phyloP scores from a whole-genome alignment of 306 rosid genomes.

The Quercus berberidifolia region DNA sequence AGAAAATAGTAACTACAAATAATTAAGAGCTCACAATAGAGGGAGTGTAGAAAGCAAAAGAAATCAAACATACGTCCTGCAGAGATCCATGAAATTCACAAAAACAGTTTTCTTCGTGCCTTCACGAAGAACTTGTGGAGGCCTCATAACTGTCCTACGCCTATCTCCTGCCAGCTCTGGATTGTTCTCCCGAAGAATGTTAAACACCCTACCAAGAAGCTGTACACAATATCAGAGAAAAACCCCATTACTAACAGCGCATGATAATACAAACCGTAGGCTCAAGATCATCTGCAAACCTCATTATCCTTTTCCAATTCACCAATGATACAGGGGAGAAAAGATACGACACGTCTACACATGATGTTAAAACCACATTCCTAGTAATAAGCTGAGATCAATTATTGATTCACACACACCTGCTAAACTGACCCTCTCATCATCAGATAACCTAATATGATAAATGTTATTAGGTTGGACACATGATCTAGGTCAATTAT shows the following conservation, averaged over 20 bases:
- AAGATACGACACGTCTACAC: too few relatives aligned
- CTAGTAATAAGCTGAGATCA: background rate
- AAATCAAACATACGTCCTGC: constrained; percentile 31
- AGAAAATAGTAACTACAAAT: background rate
- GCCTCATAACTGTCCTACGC: constrained; percentile 63
- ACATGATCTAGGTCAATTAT: background rate
- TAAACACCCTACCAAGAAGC: constrained; percentile 60
- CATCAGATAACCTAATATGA: background rate
- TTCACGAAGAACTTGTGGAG: constrained; percentile 64
- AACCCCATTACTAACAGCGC: too few relatives aligned
- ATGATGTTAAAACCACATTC: too few relatives aligned
- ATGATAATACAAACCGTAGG: background rate
- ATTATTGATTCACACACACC: background rate
- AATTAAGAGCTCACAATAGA: background rate
- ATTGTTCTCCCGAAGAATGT: constrained; percentile 53
- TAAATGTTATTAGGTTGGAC: background rate
- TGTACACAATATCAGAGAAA: constrained; percentile 13
- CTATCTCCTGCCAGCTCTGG: constrained; percentile 63
- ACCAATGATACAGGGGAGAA: background rate
- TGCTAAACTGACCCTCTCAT: background rate
- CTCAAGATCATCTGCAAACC: background rate
- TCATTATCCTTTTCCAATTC: background rate
- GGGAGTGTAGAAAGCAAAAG: background rate
- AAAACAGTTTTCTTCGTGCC: constrained; percentile 62
- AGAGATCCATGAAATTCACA: constrained; percentile 59